phyloP scores from a whole-genome alignment of 768 basidiomycete genomes.

The Leccinum broughii region DNA sequence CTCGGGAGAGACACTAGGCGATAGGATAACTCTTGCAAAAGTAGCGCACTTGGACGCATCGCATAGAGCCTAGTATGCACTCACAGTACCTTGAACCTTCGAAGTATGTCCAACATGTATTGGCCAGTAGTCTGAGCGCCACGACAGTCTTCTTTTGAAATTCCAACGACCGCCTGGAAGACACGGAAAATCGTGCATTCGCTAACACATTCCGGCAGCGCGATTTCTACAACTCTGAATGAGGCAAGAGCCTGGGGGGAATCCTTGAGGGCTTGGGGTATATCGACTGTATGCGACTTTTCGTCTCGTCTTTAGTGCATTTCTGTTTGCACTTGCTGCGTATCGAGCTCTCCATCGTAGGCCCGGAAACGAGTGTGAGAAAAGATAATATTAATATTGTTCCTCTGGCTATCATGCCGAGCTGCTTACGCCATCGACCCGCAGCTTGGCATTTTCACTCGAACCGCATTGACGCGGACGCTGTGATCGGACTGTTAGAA shows the following conservation, averaged over 20 bases:
- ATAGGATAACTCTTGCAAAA: neutral
- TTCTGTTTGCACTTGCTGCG: neutral
- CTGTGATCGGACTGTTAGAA: no score
- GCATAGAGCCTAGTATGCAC: neutral
- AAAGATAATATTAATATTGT: neutral
- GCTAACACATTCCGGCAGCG: neutral
- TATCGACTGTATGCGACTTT: constrained; percentile 68
- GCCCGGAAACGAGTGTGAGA: neutral
- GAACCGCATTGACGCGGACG: neutral
- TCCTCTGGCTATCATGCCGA: no score
- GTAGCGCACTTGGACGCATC: neutral
- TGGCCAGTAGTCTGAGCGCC: neutral
- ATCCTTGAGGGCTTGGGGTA: constrained; percentile 75
- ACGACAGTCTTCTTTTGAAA: neutral
- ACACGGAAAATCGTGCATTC: neutral
- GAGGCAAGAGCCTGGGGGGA: constrained; percentile 22
- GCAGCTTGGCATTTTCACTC: neutral
- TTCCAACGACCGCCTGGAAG: neutral
- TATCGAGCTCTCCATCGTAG: constrained; percentile 25
- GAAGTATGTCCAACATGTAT: neutral
- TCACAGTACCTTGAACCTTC: neutral
- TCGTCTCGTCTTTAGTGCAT: neutral
- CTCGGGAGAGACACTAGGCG: neutral
- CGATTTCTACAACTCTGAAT: neutral
- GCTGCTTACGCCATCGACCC: neutral